Evolutionary conservation across 345 rosid genomes (phyloP).

Genomic region (Murraya paniculata): DNA sequence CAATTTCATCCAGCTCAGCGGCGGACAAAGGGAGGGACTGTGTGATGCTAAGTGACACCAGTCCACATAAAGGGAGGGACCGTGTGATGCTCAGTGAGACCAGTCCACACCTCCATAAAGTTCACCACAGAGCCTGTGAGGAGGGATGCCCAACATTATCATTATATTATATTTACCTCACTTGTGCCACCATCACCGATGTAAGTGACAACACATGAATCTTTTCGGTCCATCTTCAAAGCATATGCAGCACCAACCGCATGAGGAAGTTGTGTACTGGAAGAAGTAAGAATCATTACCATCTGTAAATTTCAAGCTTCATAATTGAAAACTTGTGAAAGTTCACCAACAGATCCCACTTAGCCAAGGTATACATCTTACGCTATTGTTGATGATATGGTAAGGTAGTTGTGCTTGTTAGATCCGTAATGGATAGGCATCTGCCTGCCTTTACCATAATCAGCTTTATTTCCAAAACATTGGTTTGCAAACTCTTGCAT

Average conservation of each 20-base stretch:
- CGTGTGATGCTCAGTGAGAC: background rate
- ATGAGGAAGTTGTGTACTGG: constrained; percentile 77
- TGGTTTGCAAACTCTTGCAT: constrained; percentile 55
- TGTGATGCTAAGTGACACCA: background rate
- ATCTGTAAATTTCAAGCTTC: background rate
- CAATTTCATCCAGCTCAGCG: background rate
- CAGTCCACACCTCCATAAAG: background rate
- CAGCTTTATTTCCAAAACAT: constrained; percentile 43
- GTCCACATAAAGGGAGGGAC: background rate
- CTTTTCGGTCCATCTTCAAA: constrained; percentile 68
- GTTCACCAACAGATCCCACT: background rate
- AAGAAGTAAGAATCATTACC: background rate
- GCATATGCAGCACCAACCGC: constrained; percentile 94
- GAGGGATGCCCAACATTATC: background rate
- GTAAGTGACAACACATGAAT: constrained; percentile 71
- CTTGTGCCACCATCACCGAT: constrained; percentile 86
- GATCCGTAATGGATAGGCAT: constrained; percentile 66
- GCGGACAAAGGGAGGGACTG: background rate
- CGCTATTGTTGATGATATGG: constrained; percentile 62
- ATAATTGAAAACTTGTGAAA: background rate
- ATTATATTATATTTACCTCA: constrained; percentile 43
- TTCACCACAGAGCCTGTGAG: background rate
- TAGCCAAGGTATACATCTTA: constrained; percentile 25
- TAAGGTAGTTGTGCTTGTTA: constrained; percentile 45
- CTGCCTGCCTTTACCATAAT: constrained; percentile 61